These are phyloP conservation scores for Paratrypanosoma confusum DNA, from an alignment of 208 protist species.

Conservation along the genomic window DNA sequence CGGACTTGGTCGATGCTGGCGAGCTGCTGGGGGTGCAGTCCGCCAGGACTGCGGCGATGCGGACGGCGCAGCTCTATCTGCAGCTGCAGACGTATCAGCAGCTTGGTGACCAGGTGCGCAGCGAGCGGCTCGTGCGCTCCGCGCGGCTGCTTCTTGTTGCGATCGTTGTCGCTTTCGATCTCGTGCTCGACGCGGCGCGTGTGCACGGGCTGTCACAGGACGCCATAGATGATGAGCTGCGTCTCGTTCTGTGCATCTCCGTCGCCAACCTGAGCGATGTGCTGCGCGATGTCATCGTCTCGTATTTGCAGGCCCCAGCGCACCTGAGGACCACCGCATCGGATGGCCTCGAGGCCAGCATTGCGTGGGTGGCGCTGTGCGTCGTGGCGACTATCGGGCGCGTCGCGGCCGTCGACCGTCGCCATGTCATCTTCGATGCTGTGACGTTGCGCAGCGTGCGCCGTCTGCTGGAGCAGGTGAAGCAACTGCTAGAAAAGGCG, in stretches of 20 bases:
- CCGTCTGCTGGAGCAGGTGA: conserved; percentile 1
- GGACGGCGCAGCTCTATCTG: no score
- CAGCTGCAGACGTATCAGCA: no score
- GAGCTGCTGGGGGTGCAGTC: no score
- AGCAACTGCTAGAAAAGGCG: conserved; percentile 5
- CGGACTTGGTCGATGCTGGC: no score
- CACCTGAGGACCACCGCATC: conserved; percentile 19
- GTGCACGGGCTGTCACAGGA: conserved; percentile 26
- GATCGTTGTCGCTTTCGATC: conserved; percentile 25
- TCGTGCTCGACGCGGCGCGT: conserved; percentile 24
- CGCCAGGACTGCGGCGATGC: no score
- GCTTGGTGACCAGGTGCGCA: no score
- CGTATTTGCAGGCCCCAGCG: conserved; percentile 13
- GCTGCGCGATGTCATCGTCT: conserved; percentile 16
- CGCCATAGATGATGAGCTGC: conserved; percentile 40
- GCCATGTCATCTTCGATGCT: conserved; percentile 31
- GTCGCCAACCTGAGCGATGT: conserved; percentile 24
- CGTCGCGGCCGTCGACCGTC: conserved; percentile 20
- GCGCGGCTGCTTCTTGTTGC: conserved; percentile 16
- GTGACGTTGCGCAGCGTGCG: conserved; percentile 1
- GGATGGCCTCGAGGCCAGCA: conserved; percentile 32
- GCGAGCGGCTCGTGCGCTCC: no score
- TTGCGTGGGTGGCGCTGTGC: conserved; percentile 39
- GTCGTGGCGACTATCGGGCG: conserved; percentile 22
- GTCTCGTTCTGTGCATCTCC: conserved; percentile 18